phyloP scores from a whole-genome alignment of 2,329 filamentous ascomycete species.

The Colletotrichum gigasporum region DNA sequence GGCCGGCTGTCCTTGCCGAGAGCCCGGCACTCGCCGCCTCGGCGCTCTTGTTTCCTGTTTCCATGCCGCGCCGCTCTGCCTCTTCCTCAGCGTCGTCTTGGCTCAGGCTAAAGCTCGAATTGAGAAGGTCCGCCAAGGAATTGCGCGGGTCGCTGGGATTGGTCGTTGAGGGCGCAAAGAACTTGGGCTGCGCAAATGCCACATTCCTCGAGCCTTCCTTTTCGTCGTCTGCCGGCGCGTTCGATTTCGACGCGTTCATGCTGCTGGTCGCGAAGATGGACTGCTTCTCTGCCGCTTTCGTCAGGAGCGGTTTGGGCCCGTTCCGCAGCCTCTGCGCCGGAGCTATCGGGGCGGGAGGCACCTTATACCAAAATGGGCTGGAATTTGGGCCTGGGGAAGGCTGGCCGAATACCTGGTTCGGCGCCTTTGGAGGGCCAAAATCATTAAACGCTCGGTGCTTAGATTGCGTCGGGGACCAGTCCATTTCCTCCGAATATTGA shows the following conservation, averaged over 20 bases:
- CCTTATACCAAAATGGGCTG: constrained; percentile 73
- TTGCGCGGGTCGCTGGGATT: constrained; percentile 50
- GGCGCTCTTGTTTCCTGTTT: background rate
- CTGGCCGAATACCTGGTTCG: constrained; percentile 55
- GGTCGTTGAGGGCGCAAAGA: constrained; percentile 60
- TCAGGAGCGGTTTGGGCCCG: constrained; percentile 65
- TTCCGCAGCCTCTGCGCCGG: constrained; percentile 71
- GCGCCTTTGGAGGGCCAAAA: constrained; percentile 48
- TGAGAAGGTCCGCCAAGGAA: constrained; percentile 54
- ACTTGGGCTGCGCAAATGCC: constrained; percentile 67
- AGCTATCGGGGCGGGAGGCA: constrained; percentile 75
- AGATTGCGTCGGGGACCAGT: constrained; percentile 74
- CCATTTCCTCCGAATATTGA: constrained; percentile 71
- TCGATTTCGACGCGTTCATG: constrained; percentile 10
- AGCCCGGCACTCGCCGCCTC: background rate
- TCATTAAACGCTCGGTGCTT: constrained; percentile 64
- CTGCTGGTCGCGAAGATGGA: constrained; percentile 60
- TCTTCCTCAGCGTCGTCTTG: constrained; percentile 37
- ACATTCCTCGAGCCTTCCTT: constrained; percentile 37
- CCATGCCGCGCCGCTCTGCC: background rate
- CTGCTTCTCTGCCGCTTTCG: constrained; percentile 53
- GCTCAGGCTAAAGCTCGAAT: constrained; percentile 52
- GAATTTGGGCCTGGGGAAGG: constrained; percentile 53
- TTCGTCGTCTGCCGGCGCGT: constrained; percentile 1
- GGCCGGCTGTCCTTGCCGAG: constrained; percentile 4